Conservation (phyloP, 768 basidiomycete species). For the Galerina marginata region DNA sequence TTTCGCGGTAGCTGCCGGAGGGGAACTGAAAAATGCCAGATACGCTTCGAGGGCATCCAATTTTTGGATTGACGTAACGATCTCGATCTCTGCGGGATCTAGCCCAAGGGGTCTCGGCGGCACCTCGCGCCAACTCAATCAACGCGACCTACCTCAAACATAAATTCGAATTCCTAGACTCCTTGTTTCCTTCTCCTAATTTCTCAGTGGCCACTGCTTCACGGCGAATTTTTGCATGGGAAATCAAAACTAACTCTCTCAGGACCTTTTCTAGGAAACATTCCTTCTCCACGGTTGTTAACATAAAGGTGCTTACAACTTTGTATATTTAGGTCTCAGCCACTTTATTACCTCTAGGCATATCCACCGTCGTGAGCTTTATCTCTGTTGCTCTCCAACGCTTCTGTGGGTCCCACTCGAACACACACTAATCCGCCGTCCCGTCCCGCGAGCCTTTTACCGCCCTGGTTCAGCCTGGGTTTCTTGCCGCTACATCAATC, state of each 20-base stretch:
- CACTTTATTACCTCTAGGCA: slow-evolving; percentile 14
- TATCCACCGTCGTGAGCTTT: neutral
- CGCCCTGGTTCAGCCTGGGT: neutral
- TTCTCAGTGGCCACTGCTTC: slow-evolving; percentile 12
- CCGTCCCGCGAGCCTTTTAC: slow-evolving; percentile 5
- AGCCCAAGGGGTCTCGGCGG: neutral
- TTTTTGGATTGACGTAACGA: slow-evolving; percentile 5
- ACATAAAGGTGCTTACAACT: slow-evolving; percentile 21
- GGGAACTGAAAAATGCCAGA: slow-evolving; percentile 2
- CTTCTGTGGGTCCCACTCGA: slow-evolving; percentile 4
- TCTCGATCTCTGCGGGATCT: slow-evolving; percentile 1
- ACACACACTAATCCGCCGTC: neutral
- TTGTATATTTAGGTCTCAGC: slow-evolving; percentile 4
- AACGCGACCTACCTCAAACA: slow-evolving; percentile 1
- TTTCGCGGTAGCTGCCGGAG: slow-evolving; percentile 1
- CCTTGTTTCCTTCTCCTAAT: neutral
- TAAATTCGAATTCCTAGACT: neutral
- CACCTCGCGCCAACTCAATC: slow-evolving; percentile 3
- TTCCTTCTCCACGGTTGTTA: slow-evolving; percentile 11
- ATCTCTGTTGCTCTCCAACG: slow-evolving; percentile 11
- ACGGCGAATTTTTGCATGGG: slow-evolving; percentile 17
- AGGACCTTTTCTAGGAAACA: slow-evolving; percentile 21
- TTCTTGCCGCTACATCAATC: neutral
- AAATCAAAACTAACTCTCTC: slow-evolving; percentile 17
- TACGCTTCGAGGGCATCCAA: slow-evolving; percentile 11